Conservation (phyloP, 768 basidiomycete species). For the Dentipellis fragilis region DNA sequence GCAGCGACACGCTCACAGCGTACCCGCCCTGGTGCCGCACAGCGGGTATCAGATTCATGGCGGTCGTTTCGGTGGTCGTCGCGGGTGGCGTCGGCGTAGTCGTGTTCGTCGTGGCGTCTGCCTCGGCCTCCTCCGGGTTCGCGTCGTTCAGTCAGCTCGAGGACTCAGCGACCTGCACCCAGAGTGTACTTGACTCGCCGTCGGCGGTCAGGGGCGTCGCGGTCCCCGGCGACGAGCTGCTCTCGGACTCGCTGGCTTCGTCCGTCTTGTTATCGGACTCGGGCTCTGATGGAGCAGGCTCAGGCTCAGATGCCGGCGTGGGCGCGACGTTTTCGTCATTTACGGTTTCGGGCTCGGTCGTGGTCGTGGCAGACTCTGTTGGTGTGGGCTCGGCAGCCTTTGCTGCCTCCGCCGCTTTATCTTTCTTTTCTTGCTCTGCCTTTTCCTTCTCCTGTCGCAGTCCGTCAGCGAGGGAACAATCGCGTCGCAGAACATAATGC, state of each 20-base stretch:
- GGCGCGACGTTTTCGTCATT: constrained; percentile 16
- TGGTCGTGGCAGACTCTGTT: neutral
- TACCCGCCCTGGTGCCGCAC: neutral
- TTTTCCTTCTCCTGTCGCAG: constrained; percentile 28
- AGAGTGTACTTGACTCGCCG: neutral
- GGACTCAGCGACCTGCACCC: neutral
- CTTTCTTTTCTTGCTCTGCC: constrained; percentile 52
- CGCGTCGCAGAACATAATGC: constrained; percentile 5
- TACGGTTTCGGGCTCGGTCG: constrained; percentile 8
- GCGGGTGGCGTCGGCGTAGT: neutral
- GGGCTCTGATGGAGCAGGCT: constrained; percentile 14
- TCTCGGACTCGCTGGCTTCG: neutral
- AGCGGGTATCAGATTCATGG: neutral
- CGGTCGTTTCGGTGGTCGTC: neutral
- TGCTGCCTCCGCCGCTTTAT: constrained; percentile 37
- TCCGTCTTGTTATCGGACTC: constrained; percentile 19
- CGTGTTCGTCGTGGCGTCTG: neutral
- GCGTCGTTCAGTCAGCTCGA: neutral
- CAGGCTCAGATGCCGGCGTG: constrained; percentile 13
- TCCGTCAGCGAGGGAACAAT: neutral
- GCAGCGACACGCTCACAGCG: neutral
- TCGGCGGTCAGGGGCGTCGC: neutral
- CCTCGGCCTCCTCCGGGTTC: too few species aligned
- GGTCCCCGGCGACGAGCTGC: neutral
- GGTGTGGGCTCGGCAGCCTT: constrained; percentile 10